Evolutionary conservation across 805 yeast species (phyloP).

Genomic region (Wickerhamiella allomyrinae): DNA sequence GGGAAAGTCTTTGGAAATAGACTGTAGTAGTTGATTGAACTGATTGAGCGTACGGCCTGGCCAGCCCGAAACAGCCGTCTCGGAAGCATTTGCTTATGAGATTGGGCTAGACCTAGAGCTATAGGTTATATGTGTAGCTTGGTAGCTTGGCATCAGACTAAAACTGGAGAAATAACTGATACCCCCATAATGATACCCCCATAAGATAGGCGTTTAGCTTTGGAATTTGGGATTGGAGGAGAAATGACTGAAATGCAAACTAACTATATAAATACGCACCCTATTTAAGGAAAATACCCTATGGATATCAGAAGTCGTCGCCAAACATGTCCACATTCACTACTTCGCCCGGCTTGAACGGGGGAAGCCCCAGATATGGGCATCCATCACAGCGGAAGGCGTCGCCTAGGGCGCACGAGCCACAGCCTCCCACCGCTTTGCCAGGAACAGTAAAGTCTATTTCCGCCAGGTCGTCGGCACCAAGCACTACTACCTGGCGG

Average conservation of each 20-base stretch:
- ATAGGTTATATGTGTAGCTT: too few species aligned
- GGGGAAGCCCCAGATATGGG: slow-evolving; percentile 93
- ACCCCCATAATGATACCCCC: too few species aligned
- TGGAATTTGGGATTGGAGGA: too few species aligned
- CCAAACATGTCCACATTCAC: slow-evolving; percentile 45
- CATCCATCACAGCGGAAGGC: slow-evolving; percentile 98
- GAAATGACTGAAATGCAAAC: too few species aligned
- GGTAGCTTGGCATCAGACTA: too few species aligned
- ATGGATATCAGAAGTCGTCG: slow-evolving; percentile 20
- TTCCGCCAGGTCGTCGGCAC: slow-evolving; percentile 64
- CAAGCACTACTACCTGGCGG: slow-evolving; percentile 45
- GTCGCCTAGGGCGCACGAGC: slow-evolving; percentile 93
- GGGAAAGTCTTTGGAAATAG: slow-evolving; percentile 70
- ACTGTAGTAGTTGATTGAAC: slow-evolving; percentile 30
- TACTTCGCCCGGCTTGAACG: slow-evolving; percentile 94
- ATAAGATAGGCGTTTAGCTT: too few species aligned
- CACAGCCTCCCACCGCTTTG: slow-evolving; percentile 86
- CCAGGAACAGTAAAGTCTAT: slow-evolving; percentile 95
- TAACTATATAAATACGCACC: too few species aligned
- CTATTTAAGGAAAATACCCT: too few species aligned
- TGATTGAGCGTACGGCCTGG: not conserved
- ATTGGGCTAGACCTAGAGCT: too few species aligned
- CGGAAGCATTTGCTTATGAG: too few species aligned
- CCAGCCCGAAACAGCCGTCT: too few species aligned
- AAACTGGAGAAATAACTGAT: too few species aligned